phyloP scores from a whole-genome alignment of 1,284 basidiomycete genomes.

The Heliocybe sulcata region DNA sequence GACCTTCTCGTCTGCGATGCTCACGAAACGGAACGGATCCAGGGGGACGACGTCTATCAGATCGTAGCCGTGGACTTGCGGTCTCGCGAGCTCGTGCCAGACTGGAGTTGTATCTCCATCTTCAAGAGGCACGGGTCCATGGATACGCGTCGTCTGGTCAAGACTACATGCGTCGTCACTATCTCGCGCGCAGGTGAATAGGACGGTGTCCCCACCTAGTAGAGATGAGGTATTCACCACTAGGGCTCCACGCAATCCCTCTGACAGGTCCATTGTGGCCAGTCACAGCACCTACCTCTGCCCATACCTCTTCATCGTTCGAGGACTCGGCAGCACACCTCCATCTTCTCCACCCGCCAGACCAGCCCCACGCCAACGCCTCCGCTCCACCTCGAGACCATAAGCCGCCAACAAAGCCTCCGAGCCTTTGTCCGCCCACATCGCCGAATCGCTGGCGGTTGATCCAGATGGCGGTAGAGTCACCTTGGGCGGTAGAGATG shows the following conservation, averaged over 20 bases:
- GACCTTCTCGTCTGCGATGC: constrained; percentile 91
- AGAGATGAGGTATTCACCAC: constrained; percentile 79
- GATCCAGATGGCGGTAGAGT: constrained; percentile 74
- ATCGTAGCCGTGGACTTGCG: constrained; percentile 94
- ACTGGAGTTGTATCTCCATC: constrained; percentile 16
- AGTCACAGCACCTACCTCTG: constrained; percentile 66
- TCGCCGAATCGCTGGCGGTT: constrained; percentile 88
- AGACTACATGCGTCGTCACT: constrained; percentile 32
- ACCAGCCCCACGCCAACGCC: constrained; percentile 85
- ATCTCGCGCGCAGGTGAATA: background rate
- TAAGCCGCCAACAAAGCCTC: constrained; percentile 83
- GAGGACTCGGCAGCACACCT: constrained; percentile 22
- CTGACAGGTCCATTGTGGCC: constrained; percentile 80
- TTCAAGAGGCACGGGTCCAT: constrained; percentile 42
- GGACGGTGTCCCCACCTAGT: constrained; percentile 44
- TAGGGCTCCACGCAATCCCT: constrained; percentile 79
- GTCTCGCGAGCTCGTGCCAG: constrained; percentile 88
- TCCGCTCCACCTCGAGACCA: constrained; percentile 62
- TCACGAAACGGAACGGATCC: constrained; percentile 70
- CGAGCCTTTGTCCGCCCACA: constrained; percentile 81
- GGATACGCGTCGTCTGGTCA: constrained; percentile 88
- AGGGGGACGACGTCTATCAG: constrained; percentile 78
- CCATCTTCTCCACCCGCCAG: constrained; percentile 89
- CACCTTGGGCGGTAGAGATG: constrained; percentile 28
- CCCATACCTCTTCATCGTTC: constrained; percentile 48